phyloP scores from a whole-genome alignment of 768 basidiomycete species.

The Porpolomopsis calyptriformis region DNA sequence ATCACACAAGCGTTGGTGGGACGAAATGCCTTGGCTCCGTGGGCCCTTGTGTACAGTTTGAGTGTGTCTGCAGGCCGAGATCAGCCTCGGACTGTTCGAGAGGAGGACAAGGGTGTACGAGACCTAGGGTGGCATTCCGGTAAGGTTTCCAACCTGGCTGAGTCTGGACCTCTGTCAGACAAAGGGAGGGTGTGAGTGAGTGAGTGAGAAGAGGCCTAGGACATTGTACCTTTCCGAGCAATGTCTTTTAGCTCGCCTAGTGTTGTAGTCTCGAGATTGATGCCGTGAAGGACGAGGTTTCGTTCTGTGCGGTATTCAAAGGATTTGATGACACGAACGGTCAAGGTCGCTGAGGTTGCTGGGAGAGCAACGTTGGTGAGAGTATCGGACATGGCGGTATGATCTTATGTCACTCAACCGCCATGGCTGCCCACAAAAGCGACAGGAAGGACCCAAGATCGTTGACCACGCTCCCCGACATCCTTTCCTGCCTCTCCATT shows the following conservation, averaged over 20 bases:
- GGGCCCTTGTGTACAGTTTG: slow-evolving; percentile 90
- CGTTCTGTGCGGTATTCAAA: slow-evolving; percentile 88
- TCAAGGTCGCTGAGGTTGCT: slow-evolving; percentile 70
- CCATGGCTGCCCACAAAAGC: no score
- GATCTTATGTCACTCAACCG: no score
- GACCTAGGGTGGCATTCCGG: slow-evolving; percentile 61
- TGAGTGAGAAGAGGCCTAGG: slow-evolving; percentile 6
- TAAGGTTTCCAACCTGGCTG: slow-evolving; percentile 86
- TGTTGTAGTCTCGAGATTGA: slow-evolving; percentile 73
- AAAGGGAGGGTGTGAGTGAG: slow-evolving; percentile 4
- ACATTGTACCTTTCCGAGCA: slow-evolving; percentile 47
- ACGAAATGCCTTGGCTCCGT: slow-evolving; percentile 74
- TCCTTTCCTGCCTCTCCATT: slow-evolving; percentile 62
- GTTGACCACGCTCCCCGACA: slow-evolving; percentile 56
- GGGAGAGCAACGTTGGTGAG: slow-evolving; percentile 61
- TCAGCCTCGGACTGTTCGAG: slow-evolving; percentile 4
- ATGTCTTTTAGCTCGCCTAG: slow-evolving; percentile 69
- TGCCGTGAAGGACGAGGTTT: slow-evolving; percentile 69
- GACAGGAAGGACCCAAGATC: slow-evolving; percentile 26
- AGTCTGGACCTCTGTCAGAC: slow-evolving; percentile 51
- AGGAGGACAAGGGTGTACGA: slow-evolving; percentile 4
- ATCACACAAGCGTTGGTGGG: background rate
- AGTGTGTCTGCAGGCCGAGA: slow-evolving; percentile 72
- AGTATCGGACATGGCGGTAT: slow-evolving; percentile 30
- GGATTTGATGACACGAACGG: slow-evolving; percentile 88